Evolutionary conservation across 1,284 basidiomycete species (phyloP), one percentile per base, ranked within the genome.

Genomic region (Cutaneotrichosporon cutaneum): DNA sequence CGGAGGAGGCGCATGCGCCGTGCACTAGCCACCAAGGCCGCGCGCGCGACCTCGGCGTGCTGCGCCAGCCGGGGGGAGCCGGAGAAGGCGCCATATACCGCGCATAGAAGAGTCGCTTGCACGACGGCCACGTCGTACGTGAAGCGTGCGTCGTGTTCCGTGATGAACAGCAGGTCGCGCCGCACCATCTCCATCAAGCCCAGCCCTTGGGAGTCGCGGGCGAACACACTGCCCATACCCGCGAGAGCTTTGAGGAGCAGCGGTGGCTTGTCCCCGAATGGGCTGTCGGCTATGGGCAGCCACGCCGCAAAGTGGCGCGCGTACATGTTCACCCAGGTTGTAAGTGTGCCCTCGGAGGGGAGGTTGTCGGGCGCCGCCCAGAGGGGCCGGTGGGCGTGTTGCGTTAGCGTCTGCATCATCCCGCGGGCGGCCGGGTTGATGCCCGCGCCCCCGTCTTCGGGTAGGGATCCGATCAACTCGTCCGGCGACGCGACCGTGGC

Each of bases 1-100:
- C 63, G 59, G 14, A 71, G 66, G 4, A 71, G 59, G 45, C 68
- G 63, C 68, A 71, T 70, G 10, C 66, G 50, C 24, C 61, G 65
- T 26, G 63, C 60, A 1, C 62, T 54, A 0, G 59, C 54, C 4
- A 71, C 63, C 9, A 70, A 59, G 4, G 26, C 36, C 1, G 57
- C 60, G 6, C 70, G 64, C 2, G 47, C 50, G 10, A 56, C 35
- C 36, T 71, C 69, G 27, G 69, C 64, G 30, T 68, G 66, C 42
- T 67, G 69, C 33, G 61, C 65, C 5, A 61, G 54, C 42, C 66
- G 63, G 18, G 60, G 70, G 8, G 64, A 63, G 33, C 69, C 70
- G 47, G 61, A 64, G 45, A 65, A 71, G 51, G 66, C 50, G 13
- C 61, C 65, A 55, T 60, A 71, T 45, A 60, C 63, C 16, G 63